Conservation (phyloP, 768 basidiomycete genomes). For the Russula sp. region DNA sequence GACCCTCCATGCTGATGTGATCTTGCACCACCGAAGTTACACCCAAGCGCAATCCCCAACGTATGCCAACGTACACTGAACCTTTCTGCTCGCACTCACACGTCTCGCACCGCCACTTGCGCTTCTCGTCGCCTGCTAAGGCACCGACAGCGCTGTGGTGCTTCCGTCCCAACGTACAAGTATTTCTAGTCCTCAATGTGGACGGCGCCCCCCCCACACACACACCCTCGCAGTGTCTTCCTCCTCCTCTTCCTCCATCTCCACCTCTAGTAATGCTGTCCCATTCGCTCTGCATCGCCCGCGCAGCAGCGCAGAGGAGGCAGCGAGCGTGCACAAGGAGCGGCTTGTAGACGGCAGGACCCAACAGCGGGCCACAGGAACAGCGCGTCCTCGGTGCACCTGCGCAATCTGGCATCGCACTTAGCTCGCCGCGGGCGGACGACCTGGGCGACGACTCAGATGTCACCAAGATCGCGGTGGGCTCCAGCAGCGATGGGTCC, state of each 20-base stretch:
- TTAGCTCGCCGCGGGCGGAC: slow-evolving; percentile 37
- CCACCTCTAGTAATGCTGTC: neutral
- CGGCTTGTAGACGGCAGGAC: slow-evolving; percentile 68
- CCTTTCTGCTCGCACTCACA: slow-evolving; percentile 69
- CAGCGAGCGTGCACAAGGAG: slow-evolving; percentile 59
- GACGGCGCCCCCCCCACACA: slow-evolving; percentile 49
- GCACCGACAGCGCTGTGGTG: slow-evolving; percentile 70
- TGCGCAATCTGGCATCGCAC: slow-evolving; percentile 13
- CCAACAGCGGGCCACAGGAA: slow-evolving; percentile 44
- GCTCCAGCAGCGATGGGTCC: slow-evolving; percentile 29
- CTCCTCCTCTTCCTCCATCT: slow-evolving; percentile 23
- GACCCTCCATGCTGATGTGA: slow-evolving; percentile 77
- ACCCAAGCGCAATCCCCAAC: slow-evolving; percentile 55
- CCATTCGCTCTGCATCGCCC: neutral
- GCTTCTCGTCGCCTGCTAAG: slow-evolving; percentile 75
- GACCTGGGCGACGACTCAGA: slow-evolving; percentile 55
- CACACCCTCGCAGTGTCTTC: slow-evolving; percentile 24
- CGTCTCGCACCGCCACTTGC: slow-evolving; percentile 65
- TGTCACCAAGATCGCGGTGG: slow-evolving; percentile 1
- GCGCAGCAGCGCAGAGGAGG: slow-evolving; percentile 26
- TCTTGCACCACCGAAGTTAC: slow-evolving; percentile 73
- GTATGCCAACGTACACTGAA: slow-evolving; percentile 60
- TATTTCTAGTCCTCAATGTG: slow-evolving; percentile 84
- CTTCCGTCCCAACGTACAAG: slow-evolving; percentile 77
- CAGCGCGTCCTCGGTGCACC: slow-evolving; percentile 43